Evolutionary conservation across 805 yeast genomes (phyloP).

Genomic region (Naumovozyma baii): DNA sequence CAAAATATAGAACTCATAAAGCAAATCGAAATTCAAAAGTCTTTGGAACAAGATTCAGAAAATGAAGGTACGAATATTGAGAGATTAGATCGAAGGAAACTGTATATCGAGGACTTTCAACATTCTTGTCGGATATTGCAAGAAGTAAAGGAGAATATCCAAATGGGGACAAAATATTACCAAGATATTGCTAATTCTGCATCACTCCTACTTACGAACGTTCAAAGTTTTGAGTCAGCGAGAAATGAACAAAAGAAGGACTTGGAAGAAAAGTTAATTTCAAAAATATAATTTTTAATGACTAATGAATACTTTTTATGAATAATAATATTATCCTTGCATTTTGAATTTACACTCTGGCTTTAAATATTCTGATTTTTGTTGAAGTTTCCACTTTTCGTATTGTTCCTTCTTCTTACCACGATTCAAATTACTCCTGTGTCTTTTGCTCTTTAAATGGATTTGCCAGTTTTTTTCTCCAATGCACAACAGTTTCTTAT

Average conservation of each 20-base stretch:
- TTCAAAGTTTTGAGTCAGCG: slow-evolving; percentile 42
- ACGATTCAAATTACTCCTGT: slow-evolving; percentile 42
- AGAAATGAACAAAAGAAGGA: slow-evolving; percentile 46
- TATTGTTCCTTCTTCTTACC: slow-evolving; percentile 44
- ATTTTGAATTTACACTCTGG: not conserved
- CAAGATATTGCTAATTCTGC: slow-evolving; percentile 45
- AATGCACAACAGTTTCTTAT: slow-evolving; percentile 51
- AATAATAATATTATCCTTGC: too few species aligned
- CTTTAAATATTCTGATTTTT: slow-evolving; percentile 1
- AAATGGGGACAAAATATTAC: slow-evolving; percentile 66
- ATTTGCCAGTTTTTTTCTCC: slow-evolving; percentile 64
- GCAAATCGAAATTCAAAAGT: not conserved
- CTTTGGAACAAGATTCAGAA: slow-evolving; percentile 36
- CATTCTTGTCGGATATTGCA: slow-evolving; percentile 31
- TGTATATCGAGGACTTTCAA: slow-evolving; percentile 22
- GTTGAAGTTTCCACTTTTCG: slow-evolving; percentile 34
- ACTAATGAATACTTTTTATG: not conserved
- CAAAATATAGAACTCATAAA: slow-evolving; percentile 25
- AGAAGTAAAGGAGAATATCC: slow-evolving; percentile 50
- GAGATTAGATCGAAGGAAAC: slow-evolving; percentile 9
- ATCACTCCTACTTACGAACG: slow-evolving; percentile 36
- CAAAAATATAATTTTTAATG: not conserved
- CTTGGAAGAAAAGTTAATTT: slow-evolving; percentile 30
- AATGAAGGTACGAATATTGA: slow-evolving; percentile 28
- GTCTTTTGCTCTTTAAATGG: slow-evolving; percentile 63